Conservation (phyloP, 352 stramenopile genomes). For the Phytophthora aleatoria region DNA sequence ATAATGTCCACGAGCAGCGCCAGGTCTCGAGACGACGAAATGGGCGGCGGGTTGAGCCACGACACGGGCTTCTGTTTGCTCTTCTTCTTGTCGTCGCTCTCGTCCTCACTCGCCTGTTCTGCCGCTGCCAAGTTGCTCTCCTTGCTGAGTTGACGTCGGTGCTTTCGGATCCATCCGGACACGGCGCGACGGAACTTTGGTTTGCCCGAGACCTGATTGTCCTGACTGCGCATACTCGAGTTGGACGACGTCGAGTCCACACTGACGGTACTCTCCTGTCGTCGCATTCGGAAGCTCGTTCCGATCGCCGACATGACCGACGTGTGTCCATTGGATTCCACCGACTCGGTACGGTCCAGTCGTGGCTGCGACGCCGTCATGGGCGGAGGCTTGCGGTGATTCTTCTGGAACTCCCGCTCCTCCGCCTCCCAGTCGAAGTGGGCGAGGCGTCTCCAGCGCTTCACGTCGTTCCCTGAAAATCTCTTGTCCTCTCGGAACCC, state of each 20-base stretch:
- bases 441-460: constrained; percentile 72
- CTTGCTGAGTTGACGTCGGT: constrained; percentile 22
- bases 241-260: constrained; percentile 24
- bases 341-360: constrained; percentile 19
- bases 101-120: constrained; percentile 15
- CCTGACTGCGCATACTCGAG: constrained; percentile 16
- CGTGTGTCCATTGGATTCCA: constrained; percentile 35
- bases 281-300: constrained; percentile 25
- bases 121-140: constrained; percentile 5
- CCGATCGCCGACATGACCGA: constrained; percentile 36
- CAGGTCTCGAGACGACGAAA: constrained; percentile 49
- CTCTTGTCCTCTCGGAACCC: constrained; percentile 70
- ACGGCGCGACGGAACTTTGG: constrained; percentile 25
- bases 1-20: constrained; percentile 61
- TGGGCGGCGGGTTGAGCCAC: constrained; percentile 52
- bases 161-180: constrained; percentile 35
- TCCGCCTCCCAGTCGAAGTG: constrained; percentile 70
- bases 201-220: constrained; percentile 16
- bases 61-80: constrained; percentile 32
- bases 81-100: constrained; percentile 20
- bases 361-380: constrained; percentile 5
- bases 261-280: constrained; percentile 27
- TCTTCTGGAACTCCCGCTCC: constrained; percentile 47
- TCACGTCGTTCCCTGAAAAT: constrained; percentile 79
- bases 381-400: constrained; percentile 10